These are phyloP conservation scores for Leccinum uliginosum DNA, from an alignment of 768 basidiomycete species.

Conservation along the genomic window DNA sequence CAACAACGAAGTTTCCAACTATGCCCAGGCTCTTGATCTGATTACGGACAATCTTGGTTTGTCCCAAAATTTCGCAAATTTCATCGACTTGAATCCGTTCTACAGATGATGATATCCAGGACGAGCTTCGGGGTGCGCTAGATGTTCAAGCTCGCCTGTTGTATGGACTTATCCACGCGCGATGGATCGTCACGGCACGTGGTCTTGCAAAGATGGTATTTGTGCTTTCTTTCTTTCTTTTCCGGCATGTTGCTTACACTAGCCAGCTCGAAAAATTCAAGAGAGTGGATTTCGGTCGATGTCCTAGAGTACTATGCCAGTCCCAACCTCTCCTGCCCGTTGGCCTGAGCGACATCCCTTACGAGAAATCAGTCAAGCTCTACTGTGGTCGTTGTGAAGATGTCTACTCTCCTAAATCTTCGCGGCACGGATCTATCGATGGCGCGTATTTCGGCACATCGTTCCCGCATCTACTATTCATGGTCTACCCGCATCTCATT, in stretches of 20 bases:
- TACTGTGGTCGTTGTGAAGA: slow-evolving; percentile 99
- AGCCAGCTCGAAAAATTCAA: slow-evolving; percentile 92
- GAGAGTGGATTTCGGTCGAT: slow-evolving; percentile 96
- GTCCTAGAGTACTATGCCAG: slow-evolving; percentile 95
- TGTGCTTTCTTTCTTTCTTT: neutral
- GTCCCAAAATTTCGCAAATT: slow-evolving; percentile 21
- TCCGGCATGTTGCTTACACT: neutral
- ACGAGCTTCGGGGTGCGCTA: slow-evolving; percentile 85
- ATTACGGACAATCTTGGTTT: slow-evolving; percentile 93
- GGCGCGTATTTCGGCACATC: slow-evolving; percentile 99
- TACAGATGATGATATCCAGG: slow-evolving; percentile 89
- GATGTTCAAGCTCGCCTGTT: slow-evolving; percentile 91
- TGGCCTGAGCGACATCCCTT: slow-evolving; percentile 94
- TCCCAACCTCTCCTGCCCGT: slow-evolving; percentile 94
- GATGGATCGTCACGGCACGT: slow-evolving; percentile 94
- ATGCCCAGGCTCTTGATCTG: slow-evolving; percentile 88
- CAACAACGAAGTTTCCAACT: slow-evolving; percentile 94
- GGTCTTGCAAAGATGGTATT: slow-evolving; percentile 93
- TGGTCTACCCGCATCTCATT: slow-evolving; percentile 92
- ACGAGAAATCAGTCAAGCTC: slow-evolving; percentile 98
- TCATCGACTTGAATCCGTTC: neutral
- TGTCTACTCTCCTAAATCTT: slow-evolving; percentile 96
- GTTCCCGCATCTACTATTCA: slow-evolving; percentile 94
- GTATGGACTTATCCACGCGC: slow-evolving; percentile 94
- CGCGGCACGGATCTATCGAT: slow-evolving; percentile 95